These are phyloP conservation scores for Penicillium sp. DNA, from an alignment of 2,329 filamentous ascomycete species.

Conservation along the genomic window DNA sequence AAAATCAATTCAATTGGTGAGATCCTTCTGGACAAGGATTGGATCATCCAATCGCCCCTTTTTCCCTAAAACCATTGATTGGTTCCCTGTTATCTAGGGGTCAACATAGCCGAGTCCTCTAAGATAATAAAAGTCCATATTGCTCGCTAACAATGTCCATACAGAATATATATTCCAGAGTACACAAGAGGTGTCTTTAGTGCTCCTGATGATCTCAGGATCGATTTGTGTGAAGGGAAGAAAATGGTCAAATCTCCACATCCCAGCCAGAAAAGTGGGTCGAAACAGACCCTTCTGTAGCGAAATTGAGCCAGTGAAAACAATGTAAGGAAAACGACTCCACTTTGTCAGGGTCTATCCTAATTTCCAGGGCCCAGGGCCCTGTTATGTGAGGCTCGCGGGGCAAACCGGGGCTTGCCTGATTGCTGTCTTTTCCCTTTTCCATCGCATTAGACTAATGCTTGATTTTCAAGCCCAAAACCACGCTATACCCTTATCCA, in stretches of 20 bases:
- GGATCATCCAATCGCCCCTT: background rate
- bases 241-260: background rate
- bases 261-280: background rate
- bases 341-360: background rate
- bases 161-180: no score
- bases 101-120: no score
- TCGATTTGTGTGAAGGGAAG: background rate
- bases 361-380: slow-evolving; percentile 1
- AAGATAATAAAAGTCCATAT: no score
- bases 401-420: background rate
- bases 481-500: background rate
- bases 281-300: background rate
- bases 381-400: background rate
- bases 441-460: background rate
- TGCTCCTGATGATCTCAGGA: background rate
- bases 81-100: no score
- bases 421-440: background rate
- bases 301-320: background rate
- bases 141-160: no score
- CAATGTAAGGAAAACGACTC: background rate
- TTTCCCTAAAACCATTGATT: background rate
- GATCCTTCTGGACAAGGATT: background rate
- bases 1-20: background rate
- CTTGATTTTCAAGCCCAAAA: background rate
- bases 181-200: no score